Evolutionary conservation across 208 protist species (phyloP).

Genomic region (Leishmania tarentolae): DNA sequence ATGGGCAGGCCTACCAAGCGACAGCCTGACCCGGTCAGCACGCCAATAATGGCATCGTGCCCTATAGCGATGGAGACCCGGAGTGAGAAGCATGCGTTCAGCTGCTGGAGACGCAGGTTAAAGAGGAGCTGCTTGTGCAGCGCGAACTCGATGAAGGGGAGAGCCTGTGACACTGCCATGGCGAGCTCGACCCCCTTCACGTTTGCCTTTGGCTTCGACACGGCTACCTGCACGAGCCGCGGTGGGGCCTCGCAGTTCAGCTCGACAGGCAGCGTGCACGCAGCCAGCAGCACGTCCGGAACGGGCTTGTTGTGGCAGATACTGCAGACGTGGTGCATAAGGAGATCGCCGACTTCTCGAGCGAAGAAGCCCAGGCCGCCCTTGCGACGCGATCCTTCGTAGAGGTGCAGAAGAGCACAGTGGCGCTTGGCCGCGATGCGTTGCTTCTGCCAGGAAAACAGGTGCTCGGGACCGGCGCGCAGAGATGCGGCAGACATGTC

Average conservation of each 20-base stretch:
- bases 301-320: slow-evolving; percentile 73
- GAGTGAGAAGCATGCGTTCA: slow-evolving; percentile 90
- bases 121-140: slow-evolving; percentile 92
- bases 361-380: slow-evolving; percentile 13
- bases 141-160: slow-evolving; percentile 91
- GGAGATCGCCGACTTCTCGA: slow-evolving; percentile 40
- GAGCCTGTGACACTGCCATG: slow-evolving; percentile 76
- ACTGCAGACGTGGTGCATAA: slow-evolving; percentile 58
- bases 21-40: slow-evolving; percentile 76
- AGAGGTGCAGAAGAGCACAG: slow-evolving; percentile 78
- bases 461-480: slow-evolving; percentile 65
- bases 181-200: slow-evolving; percentile 78
- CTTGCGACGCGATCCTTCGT: slow-evolving; percentile 44
- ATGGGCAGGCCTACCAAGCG: slow-evolving; percentile 77
- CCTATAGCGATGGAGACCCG: slow-evolving; percentile 76
- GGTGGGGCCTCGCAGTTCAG: slow-evolving; percentile 55
- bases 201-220: slow-evolving; percentile 69
- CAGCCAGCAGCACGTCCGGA: slow-evolving; percentile 79
- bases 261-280: slow-evolving; percentile 82
- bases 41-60: slow-evolving; percentile 75
- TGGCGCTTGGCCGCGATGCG: slow-evolving; percentile 40
- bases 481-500: slow-evolving; percentile 58
- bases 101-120: slow-evolving; percentile 71
- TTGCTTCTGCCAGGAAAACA: slow-evolving; percentile 56
- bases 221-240: slow-evolving; percentile 78